Evolutionary conservation across 2,329 filamentous ascomycete genomes (phyloP).

Genomic region (Sporothrix variecibatus): DNA sequence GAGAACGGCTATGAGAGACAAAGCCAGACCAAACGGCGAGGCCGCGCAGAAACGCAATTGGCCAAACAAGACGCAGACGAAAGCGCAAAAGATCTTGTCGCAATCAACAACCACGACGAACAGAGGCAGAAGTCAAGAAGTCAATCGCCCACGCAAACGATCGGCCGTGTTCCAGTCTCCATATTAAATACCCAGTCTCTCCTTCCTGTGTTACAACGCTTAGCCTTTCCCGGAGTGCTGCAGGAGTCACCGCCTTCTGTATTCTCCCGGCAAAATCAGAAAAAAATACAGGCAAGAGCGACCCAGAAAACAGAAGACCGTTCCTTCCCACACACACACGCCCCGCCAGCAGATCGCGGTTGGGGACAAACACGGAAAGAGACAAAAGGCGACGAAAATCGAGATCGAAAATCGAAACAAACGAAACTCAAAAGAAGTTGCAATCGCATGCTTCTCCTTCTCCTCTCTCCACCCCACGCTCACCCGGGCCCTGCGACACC

Average conservation of each 20-base stretch:
- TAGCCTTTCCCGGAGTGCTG: conserved; percentile 20
- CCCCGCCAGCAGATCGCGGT: conserved; percentile 18
- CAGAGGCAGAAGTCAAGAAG: not conserved
- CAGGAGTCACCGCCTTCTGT: conserved; percentile 20
- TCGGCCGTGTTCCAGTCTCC: conserved; percentile 1
- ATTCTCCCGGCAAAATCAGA: conserved; percentile 25
- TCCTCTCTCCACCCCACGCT: not conserved
- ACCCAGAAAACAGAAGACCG: not conserved
- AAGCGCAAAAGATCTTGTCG: conserved; percentile 1
- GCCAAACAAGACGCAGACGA: not conserved
- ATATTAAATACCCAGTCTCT: not conserved
- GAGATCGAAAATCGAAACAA: not conserved
- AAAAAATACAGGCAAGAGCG: conserved; percentile 13
- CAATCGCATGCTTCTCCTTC: not conserved
- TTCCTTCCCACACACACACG: not conserved
- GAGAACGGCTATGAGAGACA: too few species aligned
- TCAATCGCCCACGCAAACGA: conserved; percentile 7
- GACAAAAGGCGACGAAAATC: not conserved
- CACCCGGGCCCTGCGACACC: conserved; percentile 6
- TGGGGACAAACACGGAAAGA: conserved; percentile 4
- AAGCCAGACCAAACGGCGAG: not conserved
- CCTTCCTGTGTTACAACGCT: conserved; percentile 10
- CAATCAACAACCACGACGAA: not conserved
- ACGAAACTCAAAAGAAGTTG: not conserved
- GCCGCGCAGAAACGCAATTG: conserved; percentile 7